Evolutionary conservation across 352 stramenopile species (phyloP).

Genomic region (Peronospora belbahrii): DNA sequence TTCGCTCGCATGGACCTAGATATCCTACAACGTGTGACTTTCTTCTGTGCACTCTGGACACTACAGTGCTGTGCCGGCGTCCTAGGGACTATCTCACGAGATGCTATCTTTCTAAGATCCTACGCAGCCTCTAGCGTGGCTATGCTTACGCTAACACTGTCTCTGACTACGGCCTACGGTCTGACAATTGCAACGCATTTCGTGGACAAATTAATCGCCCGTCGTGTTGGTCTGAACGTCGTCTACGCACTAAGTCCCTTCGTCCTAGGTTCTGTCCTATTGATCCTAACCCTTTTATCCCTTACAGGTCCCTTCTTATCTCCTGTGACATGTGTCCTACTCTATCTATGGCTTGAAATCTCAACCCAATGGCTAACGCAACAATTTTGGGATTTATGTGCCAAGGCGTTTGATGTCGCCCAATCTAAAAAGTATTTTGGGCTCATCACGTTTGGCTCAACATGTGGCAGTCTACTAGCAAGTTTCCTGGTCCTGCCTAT

Average conservation of each 20-base stretch:
- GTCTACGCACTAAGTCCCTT: constrained; percentile 47
- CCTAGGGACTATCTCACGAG: constrained; percentile 68
- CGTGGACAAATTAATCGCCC: constrained; percentile 24
- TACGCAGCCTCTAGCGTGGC: constrained; percentile 68
- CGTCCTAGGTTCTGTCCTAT: constrained; percentile 31
- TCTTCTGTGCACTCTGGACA: constrained; percentile 79
- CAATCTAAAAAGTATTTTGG: constrained; percentile 84
- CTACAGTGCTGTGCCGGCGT: constrained; percentile 71
- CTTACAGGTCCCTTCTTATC: constrained; percentile 37
- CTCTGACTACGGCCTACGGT: constrained; percentile 62
- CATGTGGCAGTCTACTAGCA: constrained; percentile 63
- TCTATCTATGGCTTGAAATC: constrained; percentile 83
- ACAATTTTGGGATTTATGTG: constrained; percentile 85
- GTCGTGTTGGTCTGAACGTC: constrained; percentile 24
- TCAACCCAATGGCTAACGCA: constrained; percentile 64
- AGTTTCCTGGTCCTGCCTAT: constrained; percentile 63
- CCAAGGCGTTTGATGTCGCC: constrained; percentile 69
- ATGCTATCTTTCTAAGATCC: constrained; percentile 74
- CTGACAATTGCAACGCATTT: constrained; percentile 41
- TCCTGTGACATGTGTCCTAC: constrained; percentile 37
- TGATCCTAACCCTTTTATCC: constrained; percentile 43
- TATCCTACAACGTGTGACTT: constrained; percentile 53
- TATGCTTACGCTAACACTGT: constrained; percentile 61
- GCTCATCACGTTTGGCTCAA: constrained; percentile 81
- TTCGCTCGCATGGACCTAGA: constrained; percentile 10